Evolutionary conservation across 2,329 filamentous ascomycete genomes (phyloP).

Genomic region (Aureobasidium sp.): DNA sequence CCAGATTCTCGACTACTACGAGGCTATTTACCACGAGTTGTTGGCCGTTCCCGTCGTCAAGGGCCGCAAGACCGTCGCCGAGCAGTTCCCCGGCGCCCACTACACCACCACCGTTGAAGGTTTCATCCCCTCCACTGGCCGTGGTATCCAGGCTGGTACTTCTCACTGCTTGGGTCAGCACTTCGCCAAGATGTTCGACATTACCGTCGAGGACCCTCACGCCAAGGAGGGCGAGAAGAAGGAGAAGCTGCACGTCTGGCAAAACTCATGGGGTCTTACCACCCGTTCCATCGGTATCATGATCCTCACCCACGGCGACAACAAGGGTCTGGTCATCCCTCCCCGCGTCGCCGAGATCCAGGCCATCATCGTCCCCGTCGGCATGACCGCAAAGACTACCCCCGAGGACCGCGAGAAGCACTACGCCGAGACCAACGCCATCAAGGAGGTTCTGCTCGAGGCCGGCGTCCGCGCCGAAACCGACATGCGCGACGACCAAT

Average conservation of each 20-base stretch:
- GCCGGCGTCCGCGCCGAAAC: conserved; percentile 71
- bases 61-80: conserved; percentile 91
- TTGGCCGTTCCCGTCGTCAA: conserved; percentile 92
- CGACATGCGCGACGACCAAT: conserved; percentile 82
- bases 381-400: conserved; percentile 80
- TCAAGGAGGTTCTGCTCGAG: conserved; percentile 62
- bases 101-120: conserved; percentile 97
- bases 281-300: conserved; percentile 97
- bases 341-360: conserved; percentile 84
- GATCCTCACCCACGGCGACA: conserved; percentile 96
- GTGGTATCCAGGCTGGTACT: conserved; percentile 93
- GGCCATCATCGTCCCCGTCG: conserved; percentile 82
- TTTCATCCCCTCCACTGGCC: conserved; percentile 90
- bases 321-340: conserved; percentile 90
- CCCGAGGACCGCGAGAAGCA: conserved; percentile 72
- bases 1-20: conserved; percentile 89
- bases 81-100: conserved; percentile 94
- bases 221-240: conserved; percentile 64
- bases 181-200: conserved; percentile 99
- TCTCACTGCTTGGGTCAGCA: conserved; percentile 95
- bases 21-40: conserved; percentile 84
- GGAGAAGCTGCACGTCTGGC: conserved; percentile 81
- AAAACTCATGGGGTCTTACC: conserved; percentile 98
- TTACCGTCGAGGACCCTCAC: conserved; percentile 87
- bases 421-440: conserved; percentile 65